A percentile compares a stretch with the other conserved stretches of the same genome.
Conservation (phyloP, 768 basidiomycete species). For the Candolleomyces eurysporus region DNA sequence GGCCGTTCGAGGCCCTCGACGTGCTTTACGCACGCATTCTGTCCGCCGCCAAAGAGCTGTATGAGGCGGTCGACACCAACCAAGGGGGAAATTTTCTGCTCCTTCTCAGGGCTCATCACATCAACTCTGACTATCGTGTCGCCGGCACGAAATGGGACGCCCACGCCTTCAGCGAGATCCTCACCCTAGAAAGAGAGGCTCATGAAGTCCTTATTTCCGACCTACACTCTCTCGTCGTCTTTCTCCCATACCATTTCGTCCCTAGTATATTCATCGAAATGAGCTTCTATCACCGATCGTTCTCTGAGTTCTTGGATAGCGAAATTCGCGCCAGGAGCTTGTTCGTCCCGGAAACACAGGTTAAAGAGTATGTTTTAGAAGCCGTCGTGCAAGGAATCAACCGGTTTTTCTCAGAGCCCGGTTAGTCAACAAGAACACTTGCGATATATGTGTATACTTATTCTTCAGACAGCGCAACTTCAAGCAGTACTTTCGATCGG, state of each 20-base stretch:
- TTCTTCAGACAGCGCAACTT: too few species aligned
- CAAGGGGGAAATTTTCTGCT: not conserved
- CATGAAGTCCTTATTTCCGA: not conserved
- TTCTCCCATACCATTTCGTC: not conserved
- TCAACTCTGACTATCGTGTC: not conserved
- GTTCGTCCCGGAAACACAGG: not conserved
- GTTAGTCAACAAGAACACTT: too few species aligned
- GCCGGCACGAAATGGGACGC: not conserved
- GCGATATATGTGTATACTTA: too few species aligned
- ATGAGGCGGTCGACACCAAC: not conserved
- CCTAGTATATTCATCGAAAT: not conserved
- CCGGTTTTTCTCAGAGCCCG: too few species aligned
- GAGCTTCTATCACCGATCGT: not conserved
- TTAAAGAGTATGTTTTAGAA: too few species aligned
- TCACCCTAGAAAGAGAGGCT: not conserved
- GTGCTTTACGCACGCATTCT: constrained; percentile 6
- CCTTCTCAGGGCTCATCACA: not conserved
- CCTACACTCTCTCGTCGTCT: not conserved
- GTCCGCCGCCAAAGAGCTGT: not conserved
- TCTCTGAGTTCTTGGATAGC: constrained; percentile 1
- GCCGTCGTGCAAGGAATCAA: too few species aligned
- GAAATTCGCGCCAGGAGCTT: not conserved
- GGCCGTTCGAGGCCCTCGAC: constrained; percentile 7
- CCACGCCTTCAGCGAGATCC: not conserved
- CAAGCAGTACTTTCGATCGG: too few species aligned